Conservation (phyloP, 208 protist genomes). For the Leishmania amazonensis region DNA sequence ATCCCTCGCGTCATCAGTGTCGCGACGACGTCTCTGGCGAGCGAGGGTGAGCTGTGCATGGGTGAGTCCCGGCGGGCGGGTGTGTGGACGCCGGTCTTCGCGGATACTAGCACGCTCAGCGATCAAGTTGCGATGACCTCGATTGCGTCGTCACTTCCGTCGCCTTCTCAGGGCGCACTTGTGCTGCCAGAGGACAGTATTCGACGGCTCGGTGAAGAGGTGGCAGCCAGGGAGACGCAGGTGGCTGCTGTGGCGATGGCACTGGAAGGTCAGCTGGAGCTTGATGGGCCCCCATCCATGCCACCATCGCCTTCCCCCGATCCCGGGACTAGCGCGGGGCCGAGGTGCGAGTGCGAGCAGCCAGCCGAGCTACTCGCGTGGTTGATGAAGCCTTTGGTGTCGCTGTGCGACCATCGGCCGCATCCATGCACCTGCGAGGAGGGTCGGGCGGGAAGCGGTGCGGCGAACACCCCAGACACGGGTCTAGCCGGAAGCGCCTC, state of each 20-base stretch:
- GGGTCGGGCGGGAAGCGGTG: neutral
- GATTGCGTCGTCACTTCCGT: slow-evolving; percentile 1
- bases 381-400: slow-evolving; percentile 1
- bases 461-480: neutral
- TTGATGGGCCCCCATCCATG: neutral
- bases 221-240: neutral
- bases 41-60: slow-evolving; percentile 25
- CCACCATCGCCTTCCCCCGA: neutral
- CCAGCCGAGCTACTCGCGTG: slow-evolving; percentile 5
- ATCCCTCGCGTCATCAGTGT: slow-evolving; percentile 3
- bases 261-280: neutral
- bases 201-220: neutral
- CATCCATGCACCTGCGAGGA: neutral
- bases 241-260: neutral
- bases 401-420: slow-evolving; percentile 2
- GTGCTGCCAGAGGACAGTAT: neutral
- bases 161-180: slow-evolving; percentile 2
- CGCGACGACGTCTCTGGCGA: slow-evolving; percentile 13
- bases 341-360: neutral
- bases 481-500: neutral
- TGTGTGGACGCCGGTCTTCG: neutral
- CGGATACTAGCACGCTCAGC: neutral
- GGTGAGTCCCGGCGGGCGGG: neutral
- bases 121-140: neutral
- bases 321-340: neutral